phyloP scores from a whole-genome alignment of 805 yeast species.

The Geotrichum ghanense region DNA sequence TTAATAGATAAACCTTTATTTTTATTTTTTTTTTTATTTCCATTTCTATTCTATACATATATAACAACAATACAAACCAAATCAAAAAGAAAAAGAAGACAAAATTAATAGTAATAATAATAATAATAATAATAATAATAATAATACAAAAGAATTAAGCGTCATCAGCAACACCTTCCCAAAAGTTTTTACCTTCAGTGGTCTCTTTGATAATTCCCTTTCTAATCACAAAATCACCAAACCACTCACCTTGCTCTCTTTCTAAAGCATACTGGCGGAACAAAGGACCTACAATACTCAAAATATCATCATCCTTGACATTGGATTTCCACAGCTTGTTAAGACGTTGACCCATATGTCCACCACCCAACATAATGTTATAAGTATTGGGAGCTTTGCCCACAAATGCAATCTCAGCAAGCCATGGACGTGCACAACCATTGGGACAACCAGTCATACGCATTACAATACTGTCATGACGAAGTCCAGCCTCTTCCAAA shows the following conservation, averaged over 20 bases:
- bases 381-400: constrained; percentile 93
- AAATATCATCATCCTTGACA: constrained; percentile 80
- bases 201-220: constrained; percentile 83
- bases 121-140: too few relatives aligned
- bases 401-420: constrained; percentile 89
- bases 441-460: constrained; percentile 99
- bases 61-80: too few relatives aligned
- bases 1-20: too few relatives aligned
- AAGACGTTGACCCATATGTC: constrained; percentile 83
- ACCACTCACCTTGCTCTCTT: constrained; percentile 83
- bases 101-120: too few relatives aligned
- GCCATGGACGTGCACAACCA: constrained; percentile 98
- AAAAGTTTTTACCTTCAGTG: constrained; percentile 83
- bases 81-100: too few relatives aligned
- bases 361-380: constrained; percentile 92
- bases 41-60: too few relatives aligned
- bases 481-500: constrained; percentile 81
- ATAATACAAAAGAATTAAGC: too few relatives aligned
- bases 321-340: constrained; percentile 84
- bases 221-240: constrained; percentile 88
- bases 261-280: constrained; percentile 92
- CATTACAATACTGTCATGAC: constrained; percentile 91
- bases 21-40: too few relatives aligned
- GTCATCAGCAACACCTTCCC: constrained; percentile 83
- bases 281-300: constrained; percentile 66